Evolutionary conservation across 257 asterid genomes (phyloP).

Genomic region (Solanum etuberosum): DNA sequence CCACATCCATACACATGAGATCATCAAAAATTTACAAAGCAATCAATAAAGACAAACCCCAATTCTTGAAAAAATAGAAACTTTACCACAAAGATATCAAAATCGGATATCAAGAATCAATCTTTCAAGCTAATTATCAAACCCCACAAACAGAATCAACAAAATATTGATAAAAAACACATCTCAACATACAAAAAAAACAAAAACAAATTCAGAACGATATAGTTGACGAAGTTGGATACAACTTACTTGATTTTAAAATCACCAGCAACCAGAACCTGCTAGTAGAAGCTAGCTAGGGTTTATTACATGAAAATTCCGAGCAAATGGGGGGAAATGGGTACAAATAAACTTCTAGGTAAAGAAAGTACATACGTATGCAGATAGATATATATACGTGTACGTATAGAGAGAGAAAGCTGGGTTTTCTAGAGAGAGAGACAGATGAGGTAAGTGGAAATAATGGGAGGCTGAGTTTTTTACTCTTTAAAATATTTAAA

Average conservation of each 20-base stretch:
- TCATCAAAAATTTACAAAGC: not conserved
- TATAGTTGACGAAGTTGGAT: constrained; percentile 4
- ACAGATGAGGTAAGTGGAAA: not conserved
- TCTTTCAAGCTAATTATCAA: not conserved
- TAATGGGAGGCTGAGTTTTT: not conserved
- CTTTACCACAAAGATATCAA: not conserved
- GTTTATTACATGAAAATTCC: not conserved
- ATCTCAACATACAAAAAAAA: not conserved
- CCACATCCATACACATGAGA: not conserved
- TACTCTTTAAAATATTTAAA: not conserved
- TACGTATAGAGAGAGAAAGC: not conserved
- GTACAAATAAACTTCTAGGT: constrained; percentile 6
- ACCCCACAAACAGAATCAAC: not conserved
- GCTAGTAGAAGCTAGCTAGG: constrained; percentile 1
- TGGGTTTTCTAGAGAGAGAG: not conserved
- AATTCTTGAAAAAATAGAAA: not conserved
- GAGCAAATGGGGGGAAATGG: not conserved
- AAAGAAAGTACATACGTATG: not conserved
- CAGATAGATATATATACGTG: not conserved
- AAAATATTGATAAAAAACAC: not conserved
- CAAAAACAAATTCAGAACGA: not conserved
- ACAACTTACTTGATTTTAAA: not conserved
- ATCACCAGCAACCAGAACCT: constrained; percentile 3
- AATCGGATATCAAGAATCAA: not conserved
- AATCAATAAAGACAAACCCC: not conserved